phyloP scores from a whole-genome alignment of 1,139 yeast genomes.

The Blastobotrys indianensis region DNA sequence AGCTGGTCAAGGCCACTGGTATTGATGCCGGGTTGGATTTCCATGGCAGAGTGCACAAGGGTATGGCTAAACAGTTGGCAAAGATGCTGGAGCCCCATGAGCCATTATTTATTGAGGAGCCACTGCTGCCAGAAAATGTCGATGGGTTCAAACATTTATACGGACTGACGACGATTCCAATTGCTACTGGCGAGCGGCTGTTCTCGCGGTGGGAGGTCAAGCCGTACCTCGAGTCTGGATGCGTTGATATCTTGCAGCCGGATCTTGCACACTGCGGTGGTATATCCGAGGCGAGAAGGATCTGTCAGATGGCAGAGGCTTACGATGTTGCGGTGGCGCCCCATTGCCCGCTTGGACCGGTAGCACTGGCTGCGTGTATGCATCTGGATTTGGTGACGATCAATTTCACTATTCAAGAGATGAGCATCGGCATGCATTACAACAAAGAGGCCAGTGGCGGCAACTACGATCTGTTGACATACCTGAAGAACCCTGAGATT shows the following conservation, averaged over 20 bases:
- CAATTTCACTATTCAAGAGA: conserved; percentile 29
- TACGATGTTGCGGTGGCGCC: conserved; percentile 33
- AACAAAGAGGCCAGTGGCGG: conserved; percentile 20
- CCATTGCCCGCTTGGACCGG: conserved; percentile 32
- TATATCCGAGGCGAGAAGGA: conserved; percentile 28
- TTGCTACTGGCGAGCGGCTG: conserved; percentile 32
- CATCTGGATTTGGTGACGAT: conserved; percentile 28
- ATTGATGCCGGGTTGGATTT: conserved; percentile 31
- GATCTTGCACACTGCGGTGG: conserved; percentile 33
- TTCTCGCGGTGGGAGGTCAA: conserved; percentile 28
- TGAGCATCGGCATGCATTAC: conserved; percentile 29
- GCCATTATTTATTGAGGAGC: conserved; percentile 33
- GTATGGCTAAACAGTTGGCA: conserved; percentile 31
- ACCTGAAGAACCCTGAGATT: conserved; percentile 24
- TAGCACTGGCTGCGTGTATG: conserved; percentile 31
- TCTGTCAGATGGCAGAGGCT: conserved; percentile 32
- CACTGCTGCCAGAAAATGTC: conserved; percentile 30
- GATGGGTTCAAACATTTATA: conserved; percentile 27
- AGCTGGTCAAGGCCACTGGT: conserved; percentile 25
- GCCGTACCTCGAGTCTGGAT: conserved; percentile 28
- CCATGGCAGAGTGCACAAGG: conserved; percentile 31
- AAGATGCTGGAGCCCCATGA: conserved; percentile 26
- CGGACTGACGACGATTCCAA: conserved; percentile 28
- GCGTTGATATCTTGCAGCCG: conserved; percentile 32
- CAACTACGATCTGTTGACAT: conserved; percentile 25